Evolutionary conservation across 306 rosid species (phyloP).

Genomic region (Dicorynia guianensis): DNA sequence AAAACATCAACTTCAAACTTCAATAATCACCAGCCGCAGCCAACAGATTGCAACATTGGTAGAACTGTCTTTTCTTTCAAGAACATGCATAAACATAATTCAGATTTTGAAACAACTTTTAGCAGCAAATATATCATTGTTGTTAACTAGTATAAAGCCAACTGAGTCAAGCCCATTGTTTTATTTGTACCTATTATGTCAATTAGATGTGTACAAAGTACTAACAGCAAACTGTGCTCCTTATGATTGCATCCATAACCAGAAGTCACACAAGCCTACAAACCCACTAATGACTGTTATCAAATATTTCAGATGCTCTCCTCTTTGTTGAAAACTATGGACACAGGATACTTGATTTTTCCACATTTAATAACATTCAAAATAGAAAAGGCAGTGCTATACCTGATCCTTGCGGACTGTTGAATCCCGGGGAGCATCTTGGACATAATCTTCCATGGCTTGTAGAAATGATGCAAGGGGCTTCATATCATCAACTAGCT

Average conservation of each 20-base stretch:
- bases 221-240: constrained; percentile 16
- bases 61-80: neutral
- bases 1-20: neutral
- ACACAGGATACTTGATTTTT: constrained; percentile 22
- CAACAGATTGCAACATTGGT: constrained; percentile 19
- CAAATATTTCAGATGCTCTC: constrained; percentile 1
- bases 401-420: constrained; percentile 89
- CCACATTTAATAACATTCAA: constrained; percentile 1
- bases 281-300: neutral
- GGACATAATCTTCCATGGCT: constrained; percentile 98
- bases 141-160: constrained; percentile 19
- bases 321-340: neutral
- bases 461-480: constrained; percentile 95
- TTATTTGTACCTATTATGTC: neutral
- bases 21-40: neutral
- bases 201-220: neutral
- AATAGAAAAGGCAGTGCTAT: neutral
- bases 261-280: constrained; percentile 11
- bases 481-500: constrained; percentile 55
- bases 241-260: constrained; percentile 25
- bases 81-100: constrained; percentile 1
- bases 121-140: constrained; percentile 21
- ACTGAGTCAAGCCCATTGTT: neutral
- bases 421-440: constrained; percentile 81
- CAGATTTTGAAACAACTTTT: neutral